Evolutionary conservation across 176 grass and related monocot species (phyloP), one percentile per base, ranked within the genome.

Genomic region (Phoenix dactylifera): DNA sequence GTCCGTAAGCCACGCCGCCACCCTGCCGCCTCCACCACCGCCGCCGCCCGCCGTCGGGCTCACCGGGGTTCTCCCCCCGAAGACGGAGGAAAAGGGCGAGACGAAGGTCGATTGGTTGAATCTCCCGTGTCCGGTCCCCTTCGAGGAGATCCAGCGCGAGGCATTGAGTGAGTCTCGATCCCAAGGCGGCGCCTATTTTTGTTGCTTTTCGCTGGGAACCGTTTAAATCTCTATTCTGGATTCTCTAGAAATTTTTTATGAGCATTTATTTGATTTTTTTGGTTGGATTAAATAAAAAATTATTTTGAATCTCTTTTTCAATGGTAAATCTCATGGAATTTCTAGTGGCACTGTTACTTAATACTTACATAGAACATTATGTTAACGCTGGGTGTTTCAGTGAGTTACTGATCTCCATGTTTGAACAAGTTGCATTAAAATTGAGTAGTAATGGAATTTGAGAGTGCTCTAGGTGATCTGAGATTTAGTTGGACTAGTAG

Each of bases 31-130:
- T 17, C 60, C 29, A 2, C 16, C 60, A 4, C n/a, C 30, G 12
- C 20, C 19, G 2, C 2, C 19, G 44, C 48, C 17, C n/a, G 6
- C 22, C 48, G 15, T 51, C 15, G 62, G 62, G 2, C 48, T 51
- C 22, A 22, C 62, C 1, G 48, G 7, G 48, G 28, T 25, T 19
- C 22, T 51, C 1, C 62, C 48, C 5, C 20, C 22, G 22, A 51
- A 65, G 22, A 19, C 59, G 71, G 49, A 74, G 57, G 65, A 61
- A 54, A 50, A 62, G 68, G 55, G 22, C 15, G 86, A 80, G 6
- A 74, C 60, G 59, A 84, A 84, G 83, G 90, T 90, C 54, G 83
- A 87, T 59, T 87, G 83, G 69, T 52, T 84, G 64, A 86, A 90
- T 77, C 86, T 95, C 67, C 74, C 67, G 57, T 81, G 83, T 61